Evolutionary conservation across 306 rosid genomes (phyloP).

Genomic region (Calophaca sinica): DNA sequence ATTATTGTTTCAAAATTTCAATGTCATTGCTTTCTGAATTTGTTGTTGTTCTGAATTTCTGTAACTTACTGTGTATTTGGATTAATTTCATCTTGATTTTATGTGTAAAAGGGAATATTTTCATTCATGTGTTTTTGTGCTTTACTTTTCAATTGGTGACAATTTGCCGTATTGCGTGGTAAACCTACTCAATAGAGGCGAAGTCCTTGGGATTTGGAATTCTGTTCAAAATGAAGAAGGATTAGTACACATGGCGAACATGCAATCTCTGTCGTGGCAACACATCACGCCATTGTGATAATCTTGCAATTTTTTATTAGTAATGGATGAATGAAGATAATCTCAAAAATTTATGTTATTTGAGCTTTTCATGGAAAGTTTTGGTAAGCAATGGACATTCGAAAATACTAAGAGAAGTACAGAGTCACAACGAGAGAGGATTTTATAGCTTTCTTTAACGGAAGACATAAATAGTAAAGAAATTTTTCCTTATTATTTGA

Average conservation of each 20-base stretch:
- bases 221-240: conserved; percentile 33
- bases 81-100: conserved; percentile 39
- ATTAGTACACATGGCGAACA: conserved; percentile 57
- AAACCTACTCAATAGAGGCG: conserved; percentile 37
- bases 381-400: background rate
- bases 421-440: background rate
- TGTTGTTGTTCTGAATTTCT: conserved; percentile 33
- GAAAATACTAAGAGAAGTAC: too few species aligned
- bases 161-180: conserved; percentile 38
- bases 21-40: conserved; percentile 46
- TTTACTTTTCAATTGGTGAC: conserved; percentile 17
- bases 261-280: conserved; percentile 45
- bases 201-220: conserved; percentile 29
- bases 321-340: background rate
- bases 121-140: conserved; percentile 13
- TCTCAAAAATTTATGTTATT: too few species aligned
- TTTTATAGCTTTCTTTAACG: background rate
- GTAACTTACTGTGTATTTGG: conserved; percentile 40
- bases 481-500: background rate
- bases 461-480: too few species aligned
- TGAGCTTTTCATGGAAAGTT: background rate
- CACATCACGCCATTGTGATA: background rate
- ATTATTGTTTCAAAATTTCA: conserved; percentile 32
- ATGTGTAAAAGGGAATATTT: conserved; percentile 37
- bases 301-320: background rate